Evolutionary conservation across 2,329 filamentous ascomycete species (phyloP).

Genomic region (Ascochyta clinopodiicola): DNA sequence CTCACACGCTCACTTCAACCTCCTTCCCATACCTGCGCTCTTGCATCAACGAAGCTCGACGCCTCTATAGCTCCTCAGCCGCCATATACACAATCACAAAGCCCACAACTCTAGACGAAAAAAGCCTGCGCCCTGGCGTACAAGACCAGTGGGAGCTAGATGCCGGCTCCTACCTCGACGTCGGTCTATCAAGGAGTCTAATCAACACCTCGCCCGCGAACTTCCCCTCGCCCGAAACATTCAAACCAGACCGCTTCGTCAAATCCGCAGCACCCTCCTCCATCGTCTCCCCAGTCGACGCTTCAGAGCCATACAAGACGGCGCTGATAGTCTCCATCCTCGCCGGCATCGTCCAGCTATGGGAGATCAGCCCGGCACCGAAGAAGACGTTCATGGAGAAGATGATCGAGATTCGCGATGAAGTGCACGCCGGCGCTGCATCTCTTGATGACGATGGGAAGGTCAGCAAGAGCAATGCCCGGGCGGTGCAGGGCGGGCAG

Average conservation of each 20-base stretch:
- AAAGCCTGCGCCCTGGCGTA: conserved; percentile 20
- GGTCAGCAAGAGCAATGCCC: conserved; percentile 6
- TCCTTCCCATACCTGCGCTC: conserved; percentile 38
- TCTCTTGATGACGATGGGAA: conserved; percentile 21
- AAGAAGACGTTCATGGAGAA: conserved; percentile 43
- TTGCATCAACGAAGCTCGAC: conserved; percentile 40
- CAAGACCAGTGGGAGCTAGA: conserved; percentile 38
- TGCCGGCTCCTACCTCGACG: conserved; percentile 34
- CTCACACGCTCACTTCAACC: conserved; percentile 14
- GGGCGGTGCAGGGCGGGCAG: conserved; percentile 15
- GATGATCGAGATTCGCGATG: conserved; percentile 41
- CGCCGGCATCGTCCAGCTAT: conserved; percentile 44
- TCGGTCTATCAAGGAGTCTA: conserved; percentile 39
- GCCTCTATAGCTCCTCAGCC: conserved; percentile 37
- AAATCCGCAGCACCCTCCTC: conserved; percentile 21
- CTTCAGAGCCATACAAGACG: conserved; percentile 27
- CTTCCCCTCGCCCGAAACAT: conserved; percentile 30
- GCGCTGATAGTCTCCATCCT: conserved; percentile 38
- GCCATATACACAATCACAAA: conserved; percentile 29
- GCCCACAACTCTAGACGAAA: conserved; percentile 32
- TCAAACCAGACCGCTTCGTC: conserved; percentile 39
- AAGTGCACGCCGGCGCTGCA: conserved; percentile 37
- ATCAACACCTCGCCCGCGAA: conserved; percentile 39
- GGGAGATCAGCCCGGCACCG: conserved; percentile 43
- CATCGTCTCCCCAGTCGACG: conserved; percentile 22